Percentiles rank a stretch among this genome's conserved stretches.
These are phyloP conservation scores for Thraustochytrium striatum DNA, from an alignment of 352 stramenopile species.

Conservation along the genomic window DNA sequence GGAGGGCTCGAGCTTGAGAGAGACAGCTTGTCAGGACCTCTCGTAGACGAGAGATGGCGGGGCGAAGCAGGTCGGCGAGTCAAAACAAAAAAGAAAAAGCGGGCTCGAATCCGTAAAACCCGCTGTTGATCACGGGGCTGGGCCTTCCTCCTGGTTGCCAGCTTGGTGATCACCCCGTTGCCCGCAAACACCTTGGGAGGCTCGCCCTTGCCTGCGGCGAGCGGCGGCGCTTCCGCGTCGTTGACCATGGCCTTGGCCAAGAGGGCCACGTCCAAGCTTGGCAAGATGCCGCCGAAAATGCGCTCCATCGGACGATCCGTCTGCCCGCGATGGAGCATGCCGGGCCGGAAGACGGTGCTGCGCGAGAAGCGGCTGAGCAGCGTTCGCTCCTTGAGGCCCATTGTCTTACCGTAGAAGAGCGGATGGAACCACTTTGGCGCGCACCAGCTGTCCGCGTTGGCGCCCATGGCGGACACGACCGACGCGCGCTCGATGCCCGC, in stretches of 20 bases:
- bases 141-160: not conserved
- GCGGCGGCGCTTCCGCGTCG: slow-evolving; percentile 26
- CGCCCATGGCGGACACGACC: slow-evolving; percentile 36
- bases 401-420: slow-evolving; percentile 45
- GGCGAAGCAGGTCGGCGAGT: no score
- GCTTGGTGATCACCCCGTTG: slow-evolving; percentile 33
- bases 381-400: slow-evolving; percentile 30
- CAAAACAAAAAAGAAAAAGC: no score
- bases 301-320: slow-evolving; percentile 16
- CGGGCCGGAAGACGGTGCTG: slow-evolving; percentile 33
- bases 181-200: not conserved
- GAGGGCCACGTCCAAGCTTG: slow-evolving; percentile 23
- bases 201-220: not conserved
- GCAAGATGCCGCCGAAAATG: not conserved
- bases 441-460: not conserved
- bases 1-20: no score
- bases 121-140: no score
- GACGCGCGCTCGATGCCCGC: slow-evolving; percentile 23
- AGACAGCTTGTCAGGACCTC: no score
- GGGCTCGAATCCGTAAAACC: no score
- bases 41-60: no score
- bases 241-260: slow-evolving; percentile 39
- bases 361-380: not conserved
- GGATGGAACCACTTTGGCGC: slow-evolving; percentile 46
- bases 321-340: not conserved